Base-by-base conservation (phyloP, 345 rosid genomes). In the Noccaea bulbosa region DNA sequence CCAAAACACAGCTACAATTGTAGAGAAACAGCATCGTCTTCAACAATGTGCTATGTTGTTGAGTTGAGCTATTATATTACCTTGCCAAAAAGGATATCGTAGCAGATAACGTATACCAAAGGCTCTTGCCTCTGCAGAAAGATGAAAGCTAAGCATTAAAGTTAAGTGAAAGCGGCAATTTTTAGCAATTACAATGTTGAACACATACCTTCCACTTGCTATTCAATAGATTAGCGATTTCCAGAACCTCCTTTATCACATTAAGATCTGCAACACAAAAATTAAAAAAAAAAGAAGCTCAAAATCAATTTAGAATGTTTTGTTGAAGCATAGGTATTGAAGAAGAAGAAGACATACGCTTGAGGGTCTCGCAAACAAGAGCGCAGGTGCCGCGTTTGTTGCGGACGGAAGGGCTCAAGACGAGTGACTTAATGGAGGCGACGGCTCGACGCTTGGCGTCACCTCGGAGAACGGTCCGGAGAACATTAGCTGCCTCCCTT, bases 291-390 rank as follows among this genome's bases (percentile, higher is more conserved):
- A 5, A 56, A 24, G 0, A 32, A 37, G 40, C 40, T 37, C 39
- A 9, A 37, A 37, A 37, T 37, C 40, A 27, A 4, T 27, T 27
- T 27, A 27, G 30, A 24, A 27, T 27, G 30, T 27, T 27, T 27
- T 3, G 4, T 0, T 27, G 16, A 48, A 50, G 40, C 16, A 27
- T 27, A 55, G 20, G 7, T 45, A 55, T 12, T 24, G 4, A 32
- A 5, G 5, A 39, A 20, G 33, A n/a, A n/a, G 46, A 65, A 32
- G 17, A 4, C 40, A 12, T 78, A 93, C 97, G 75, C 76, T 91
- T 91, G 16, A 93, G 88, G n/a, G 98, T 93, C 70, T 93, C 87
- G 79, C 96, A 93, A 62, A 93, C 98, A 40, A 93, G 85, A 79
- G 98, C 97, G 67, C 81, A 86, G 49, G 97, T 93, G 41, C 87